These are phyloP conservation scores for Talaromyces albobiverticillius DNA, from an alignment of 2,329 filamentous ascomycete species.

Conservation along the genomic window DNA sequence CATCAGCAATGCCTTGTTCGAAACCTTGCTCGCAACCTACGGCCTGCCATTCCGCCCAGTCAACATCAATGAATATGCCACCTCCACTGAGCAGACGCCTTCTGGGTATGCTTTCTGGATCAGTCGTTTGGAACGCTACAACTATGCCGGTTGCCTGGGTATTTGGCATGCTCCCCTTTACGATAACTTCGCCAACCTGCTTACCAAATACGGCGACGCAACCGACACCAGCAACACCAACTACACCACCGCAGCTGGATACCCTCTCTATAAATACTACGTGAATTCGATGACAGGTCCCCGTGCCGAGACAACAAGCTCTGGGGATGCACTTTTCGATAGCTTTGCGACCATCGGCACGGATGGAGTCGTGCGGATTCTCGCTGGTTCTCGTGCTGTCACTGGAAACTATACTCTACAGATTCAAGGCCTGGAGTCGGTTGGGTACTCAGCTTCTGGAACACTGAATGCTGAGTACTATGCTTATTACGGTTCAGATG, in stretches of 20 bases:
- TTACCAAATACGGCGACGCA: slow-evolving; percentile 27
- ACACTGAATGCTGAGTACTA: background rate
- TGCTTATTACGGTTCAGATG: too few relatives aligned
- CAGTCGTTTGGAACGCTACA: slow-evolving; percentile 44
- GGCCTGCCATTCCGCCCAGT: slow-evolving; percentile 34
- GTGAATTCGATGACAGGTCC: slow-evolving; percentile 40
- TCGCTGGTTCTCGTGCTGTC: slow-evolving; percentile 28
- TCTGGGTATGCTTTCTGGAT: slow-evolving; percentile 46
- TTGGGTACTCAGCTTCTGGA: background rate
- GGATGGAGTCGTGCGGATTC: slow-evolving; percentile 26
- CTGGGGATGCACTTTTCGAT: slow-evolving; percentile 33
- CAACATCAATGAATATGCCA: slow-evolving; percentile 52
- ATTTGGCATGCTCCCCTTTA: slow-evolving; percentile 48
- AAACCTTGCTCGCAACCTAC: slow-evolving; percentile 24
- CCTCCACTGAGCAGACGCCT: slow-evolving; percentile 41
- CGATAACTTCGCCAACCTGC: slow-evolving; percentile 43
- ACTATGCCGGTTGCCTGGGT: slow-evolving; percentile 40
- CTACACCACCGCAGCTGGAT: slow-evolving; percentile 42
- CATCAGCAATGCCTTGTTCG: slow-evolving; percentile 25
- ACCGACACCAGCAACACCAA: slow-evolving; percentile 10
- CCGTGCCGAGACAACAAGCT: slow-evolving; percentile 32
- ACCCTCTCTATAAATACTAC: slow-evolving; percentile 48
- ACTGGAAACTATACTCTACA: slow-evolving; percentile 31
- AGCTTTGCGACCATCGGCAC: slow-evolving; percentile 33
- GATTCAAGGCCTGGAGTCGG: slow-evolving; percentile 24